Base-by-base conservation (phyloP, 768 basidiomycete species). In the Amylocystis lapponica region DNA sequence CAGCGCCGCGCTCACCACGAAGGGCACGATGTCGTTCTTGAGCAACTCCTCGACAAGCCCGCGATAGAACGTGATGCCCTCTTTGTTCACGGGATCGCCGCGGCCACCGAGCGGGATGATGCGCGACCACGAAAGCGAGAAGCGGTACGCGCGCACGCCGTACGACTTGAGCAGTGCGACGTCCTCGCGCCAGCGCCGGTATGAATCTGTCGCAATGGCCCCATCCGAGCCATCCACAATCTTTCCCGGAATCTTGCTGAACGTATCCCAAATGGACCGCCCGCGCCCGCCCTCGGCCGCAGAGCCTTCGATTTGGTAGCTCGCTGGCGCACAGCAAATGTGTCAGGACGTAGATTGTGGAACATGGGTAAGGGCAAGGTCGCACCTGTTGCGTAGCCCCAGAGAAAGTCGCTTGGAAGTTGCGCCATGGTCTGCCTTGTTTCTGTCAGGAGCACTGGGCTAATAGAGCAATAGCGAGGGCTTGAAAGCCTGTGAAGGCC, bases 311-410 rank as follows among this genome's bases (percentile, higher is more conserved):
- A 77, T 75, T 65, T 77, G 70, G 38, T 70, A 70, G 39, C 63
- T 56, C 7, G 73, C 73, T 61, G 58, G 1, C 5, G 21, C 1
- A 27, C 4, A 16, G 12, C 12, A 12, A 12, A 7, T 25, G 34
- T 19, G 34, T 19, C 34, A 11, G 17, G 17, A 11, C 10, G 11
- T 11, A 8, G 34, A 41, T 19, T 33, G 6, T 31, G 14, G 5
- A 7, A 12, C 26, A 17, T 21, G 16, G 25, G 39, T 4, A 42
- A 50, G 43, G 14, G n/a, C 23, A 42, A 22, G n/a, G 7, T 57
- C 72, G 47, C 48, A 77, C 81, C 79, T 19, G 83, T 83, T 4
- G 81, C 81, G 51, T 81, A 82, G 23, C 81, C 80, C 77, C 81
- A 84, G 26, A 81, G 63, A 56, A 84, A 81, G 51, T 77, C 74